phyloP scores from a whole-genome alignment of 805 yeast genomes.

The Huiozyma naganishii region DNA sequence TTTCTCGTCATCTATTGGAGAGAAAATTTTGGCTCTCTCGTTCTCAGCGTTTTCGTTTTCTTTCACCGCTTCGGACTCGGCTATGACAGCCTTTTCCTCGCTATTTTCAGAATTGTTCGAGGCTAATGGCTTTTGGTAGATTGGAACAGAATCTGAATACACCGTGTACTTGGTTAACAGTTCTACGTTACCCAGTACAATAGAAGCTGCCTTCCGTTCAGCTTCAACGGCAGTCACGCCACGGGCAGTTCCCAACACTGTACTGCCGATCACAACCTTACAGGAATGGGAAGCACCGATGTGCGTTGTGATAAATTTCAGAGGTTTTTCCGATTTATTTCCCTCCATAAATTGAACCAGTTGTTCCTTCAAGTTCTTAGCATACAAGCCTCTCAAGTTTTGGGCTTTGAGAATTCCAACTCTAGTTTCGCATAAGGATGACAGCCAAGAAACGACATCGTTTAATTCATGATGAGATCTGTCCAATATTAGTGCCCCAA shows the following conservation, averaged over 20 bases:
- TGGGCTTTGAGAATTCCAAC: background rate
- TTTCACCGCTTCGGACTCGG: background rate
- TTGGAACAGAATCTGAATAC: conserved; percentile 1
- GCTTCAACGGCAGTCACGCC: conserved; percentile 60
- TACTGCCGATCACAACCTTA: conserved; percentile 44
- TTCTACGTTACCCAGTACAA: conserved; percentile 45
- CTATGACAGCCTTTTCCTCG: background rate
- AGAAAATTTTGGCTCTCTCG: background rate
- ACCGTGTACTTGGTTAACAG: conserved; percentile 41
- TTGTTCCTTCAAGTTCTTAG: conserved; percentile 57
- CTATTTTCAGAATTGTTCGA: background rate
- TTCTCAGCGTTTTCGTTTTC: background rate
- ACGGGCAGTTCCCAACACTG: conserved; percentile 49
- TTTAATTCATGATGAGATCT: conserved; percentile 19
- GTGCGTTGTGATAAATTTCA: conserved; percentile 1
- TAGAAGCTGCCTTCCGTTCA: conserved; percentile 68
- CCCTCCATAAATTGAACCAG: conserved; percentile 47
- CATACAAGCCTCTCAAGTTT: conserved; percentile 23
- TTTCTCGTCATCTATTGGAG: background rate
- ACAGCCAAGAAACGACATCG: conserved; percentile 42
- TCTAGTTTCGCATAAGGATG: conserved; percentile 27
- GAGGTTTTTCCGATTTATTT: conserved; percentile 13
- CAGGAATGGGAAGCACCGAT: conserved; percentile 36
- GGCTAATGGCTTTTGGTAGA: background rate
- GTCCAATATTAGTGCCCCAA: conserved; percentile 63